phyloP scores from a whole-genome alignment of 2,329 filamentous ascomycete genomes.

The Claviceps digitariae region DNA sequence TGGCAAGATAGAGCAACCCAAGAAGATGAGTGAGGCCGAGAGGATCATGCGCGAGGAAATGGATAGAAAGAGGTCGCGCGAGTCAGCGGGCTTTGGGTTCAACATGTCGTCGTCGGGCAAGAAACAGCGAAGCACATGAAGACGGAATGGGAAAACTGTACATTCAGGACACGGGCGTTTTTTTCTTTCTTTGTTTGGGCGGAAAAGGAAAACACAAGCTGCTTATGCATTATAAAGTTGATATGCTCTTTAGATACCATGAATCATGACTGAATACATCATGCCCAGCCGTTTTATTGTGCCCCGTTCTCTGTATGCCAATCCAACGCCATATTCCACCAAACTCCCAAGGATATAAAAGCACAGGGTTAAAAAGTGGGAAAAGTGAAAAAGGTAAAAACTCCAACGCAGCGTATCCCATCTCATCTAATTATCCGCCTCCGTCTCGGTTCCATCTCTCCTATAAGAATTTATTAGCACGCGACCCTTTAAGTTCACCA shows the following conservation, averaged over 20 bases:
- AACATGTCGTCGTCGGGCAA: slow-evolving; percentile 34
- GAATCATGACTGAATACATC: slow-evolving; percentile 1
- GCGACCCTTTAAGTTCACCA: background rate
- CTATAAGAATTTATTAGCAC: slow-evolving; percentile 18
- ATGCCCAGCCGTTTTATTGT: background rate
- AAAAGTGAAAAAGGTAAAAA: background rate
- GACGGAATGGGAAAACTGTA: too few species aligned
- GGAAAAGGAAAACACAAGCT: background rate
- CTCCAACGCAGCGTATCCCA: background rate
- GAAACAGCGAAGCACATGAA: slow-evolving; percentile 30
- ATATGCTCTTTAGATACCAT: background rate
- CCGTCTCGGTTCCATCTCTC: slow-evolving; percentile 42
- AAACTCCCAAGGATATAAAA: background rate
- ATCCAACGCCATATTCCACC: slow-evolving; percentile 2
- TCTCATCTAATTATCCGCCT: slow-evolving; percentile 25
- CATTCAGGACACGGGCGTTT: background rate
- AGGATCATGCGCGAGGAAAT: slow-evolving; percentile 80
- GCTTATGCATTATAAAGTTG: background rate
- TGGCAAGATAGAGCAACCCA: slow-evolving; percentile 44
- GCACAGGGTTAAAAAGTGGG: background rate
- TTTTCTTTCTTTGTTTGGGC: background rate
- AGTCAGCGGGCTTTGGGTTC: slow-evolving; percentile 31
- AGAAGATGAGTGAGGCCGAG: slow-evolving; percentile 80
- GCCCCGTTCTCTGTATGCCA: background rate
- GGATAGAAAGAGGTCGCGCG: slow-evolving; percentile 51